These are phyloP conservation scores for Cytospora piceicola DNA, from an alignment of 2,329 filamentous ascomycete species.

Conservation along the genomic window DNA sequence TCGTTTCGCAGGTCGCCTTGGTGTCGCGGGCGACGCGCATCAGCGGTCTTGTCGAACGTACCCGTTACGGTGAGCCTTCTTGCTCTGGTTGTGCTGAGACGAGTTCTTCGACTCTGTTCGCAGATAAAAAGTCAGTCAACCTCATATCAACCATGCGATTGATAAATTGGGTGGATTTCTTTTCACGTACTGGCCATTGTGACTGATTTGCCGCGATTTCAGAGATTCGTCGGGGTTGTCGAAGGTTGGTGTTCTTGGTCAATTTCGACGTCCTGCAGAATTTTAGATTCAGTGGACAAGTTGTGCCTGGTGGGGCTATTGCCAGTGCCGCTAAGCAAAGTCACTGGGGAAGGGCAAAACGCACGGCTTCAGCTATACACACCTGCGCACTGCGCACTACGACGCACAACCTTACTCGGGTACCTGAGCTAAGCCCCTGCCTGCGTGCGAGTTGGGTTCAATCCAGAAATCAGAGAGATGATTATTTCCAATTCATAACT, in stretches of 20 bases:
- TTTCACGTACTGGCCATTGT: conserved; percentile 71
- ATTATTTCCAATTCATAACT: background rate
- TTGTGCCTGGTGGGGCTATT: conserved; percentile 32
- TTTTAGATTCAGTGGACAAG: conserved; percentile 36
- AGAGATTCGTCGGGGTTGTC: conserved; percentile 30
- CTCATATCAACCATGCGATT: background rate
- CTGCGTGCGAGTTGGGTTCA: background rate
- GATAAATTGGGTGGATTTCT: background rate
- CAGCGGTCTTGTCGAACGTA: conserved; percentile 54
- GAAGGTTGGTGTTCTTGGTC: conserved; percentile 17
- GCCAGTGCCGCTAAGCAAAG: conserved; percentile 1
- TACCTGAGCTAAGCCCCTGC: no score
- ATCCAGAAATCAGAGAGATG: background rate
- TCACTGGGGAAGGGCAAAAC: background rate
- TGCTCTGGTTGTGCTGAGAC: conserved; percentile 97
- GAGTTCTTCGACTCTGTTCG: conserved; percentile 97
- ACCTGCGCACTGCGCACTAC: no score
- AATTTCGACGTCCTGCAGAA: conserved; percentile 30
- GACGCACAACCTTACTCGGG: no score
- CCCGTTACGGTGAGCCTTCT: conserved; percentile 99
- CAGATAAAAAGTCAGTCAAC: conserved; percentile 37
- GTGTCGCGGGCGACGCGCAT: conserved; percentile 1
- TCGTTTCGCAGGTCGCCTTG: conserved; percentile 1
- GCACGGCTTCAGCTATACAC: background rate
- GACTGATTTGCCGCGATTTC: conserved; percentile 49